Percentiles rank a stretch among this genome's conserved stretches.
These are phyloP conservation scores for Rhodosporidiobolus sp. DNA, from an alignment of 768 basidiomycete genomes.

Conservation along the genomic window DNA sequence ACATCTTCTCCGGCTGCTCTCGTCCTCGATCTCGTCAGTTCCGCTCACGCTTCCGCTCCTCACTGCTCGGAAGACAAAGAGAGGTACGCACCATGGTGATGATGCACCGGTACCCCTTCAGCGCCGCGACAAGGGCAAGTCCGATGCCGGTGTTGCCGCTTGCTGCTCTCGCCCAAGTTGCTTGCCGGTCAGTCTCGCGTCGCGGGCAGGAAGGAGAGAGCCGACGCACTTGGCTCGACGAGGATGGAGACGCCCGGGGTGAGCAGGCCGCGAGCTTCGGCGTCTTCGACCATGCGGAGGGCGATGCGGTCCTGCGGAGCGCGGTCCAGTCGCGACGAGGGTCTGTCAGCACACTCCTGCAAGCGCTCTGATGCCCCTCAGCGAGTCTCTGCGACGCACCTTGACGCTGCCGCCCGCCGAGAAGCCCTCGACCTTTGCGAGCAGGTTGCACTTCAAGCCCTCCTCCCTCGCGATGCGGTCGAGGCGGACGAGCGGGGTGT, in stretches of 20 bases:
- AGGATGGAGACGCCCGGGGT: constrained; percentile 83
- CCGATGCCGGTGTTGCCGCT: constrained; percentile 57
- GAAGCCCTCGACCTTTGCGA: constrained; percentile 85
- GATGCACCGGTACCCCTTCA: constrained; percentile 64
- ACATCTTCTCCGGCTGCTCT: constrained; percentile 90
- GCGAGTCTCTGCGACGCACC: constrained; percentile 50
- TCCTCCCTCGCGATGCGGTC: constrained; percentile 70
- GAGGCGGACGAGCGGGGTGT: constrained; percentile 83
- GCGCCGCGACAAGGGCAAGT: constrained; percentile 83
- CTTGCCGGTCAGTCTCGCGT: background rate
- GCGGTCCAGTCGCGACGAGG: accelerated
- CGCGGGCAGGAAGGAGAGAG: background rate
- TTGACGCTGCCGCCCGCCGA: constrained; percentile 92
- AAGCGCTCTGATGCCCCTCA: no score
- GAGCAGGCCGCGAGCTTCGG: constrained; percentile 80
- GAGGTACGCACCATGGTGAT: constrained; percentile 46
- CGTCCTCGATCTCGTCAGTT: constrained; percentile 42
- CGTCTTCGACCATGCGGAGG: constrained; percentile 84
- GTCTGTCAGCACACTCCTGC: background rate
- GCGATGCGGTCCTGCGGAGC: constrained; percentile 39
- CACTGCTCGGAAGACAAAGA: background rate
- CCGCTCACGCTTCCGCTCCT: no score
- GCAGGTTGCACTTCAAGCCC: constrained; percentile 80
- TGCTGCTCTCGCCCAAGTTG: constrained; percentile 15
- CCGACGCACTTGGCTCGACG: constrained; percentile 74